Base-by-base conservation (phyloP, 2,329 filamentous ascomycete genomes). In the Exserohilum rostratum region DNA sequence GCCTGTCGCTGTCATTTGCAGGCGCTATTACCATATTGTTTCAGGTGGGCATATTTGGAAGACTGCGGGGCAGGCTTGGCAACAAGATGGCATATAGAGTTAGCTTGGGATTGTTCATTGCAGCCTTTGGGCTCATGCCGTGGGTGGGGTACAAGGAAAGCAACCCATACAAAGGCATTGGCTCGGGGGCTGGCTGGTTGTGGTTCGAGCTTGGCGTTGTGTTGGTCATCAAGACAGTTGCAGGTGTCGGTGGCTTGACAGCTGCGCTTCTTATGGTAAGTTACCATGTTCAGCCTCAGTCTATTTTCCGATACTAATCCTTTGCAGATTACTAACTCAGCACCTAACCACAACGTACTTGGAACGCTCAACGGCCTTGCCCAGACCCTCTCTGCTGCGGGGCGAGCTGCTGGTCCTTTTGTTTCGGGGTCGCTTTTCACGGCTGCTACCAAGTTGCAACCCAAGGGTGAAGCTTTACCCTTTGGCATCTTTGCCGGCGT, bases 311-410 rank as follows among this genome's bases (percentile, higher is more conserved):
- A 35, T 27, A 17, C 15, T 39, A 38, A 27, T 5, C 5, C 34
- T 12, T 9, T 58, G 37, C 61, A 93, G 90, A 93, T 99, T 62
- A 98, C 92, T 33, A 99, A 99, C 67, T 96, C 90, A 1, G 91
- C 92, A 0, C 90, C 92, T 0, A 91, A 93, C 6, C 85, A 93
- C 73, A 87, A 89, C 5, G 92, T 90, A 0, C 83, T 99, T 0
- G 95, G 95, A 3, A 92, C 91, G 0, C 82, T 99, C 22, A 97
- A 99, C 69, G 95, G 95, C 9, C 84, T 98, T 29, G 95, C 95
- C 0, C 95, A 99, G 75, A 96, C 92, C 0, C 85, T 99, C 0
- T 96, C 91, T 0, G 95, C 95, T 0, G 91, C 90, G 0, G 95
- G 95, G 7, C 87, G 95, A 55, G 92, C 93, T 38, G 84, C 91